Evolutionary conservation across 352 stramenopile species (phyloP).

Genomic region (Pythium brachiatum): DNA sequence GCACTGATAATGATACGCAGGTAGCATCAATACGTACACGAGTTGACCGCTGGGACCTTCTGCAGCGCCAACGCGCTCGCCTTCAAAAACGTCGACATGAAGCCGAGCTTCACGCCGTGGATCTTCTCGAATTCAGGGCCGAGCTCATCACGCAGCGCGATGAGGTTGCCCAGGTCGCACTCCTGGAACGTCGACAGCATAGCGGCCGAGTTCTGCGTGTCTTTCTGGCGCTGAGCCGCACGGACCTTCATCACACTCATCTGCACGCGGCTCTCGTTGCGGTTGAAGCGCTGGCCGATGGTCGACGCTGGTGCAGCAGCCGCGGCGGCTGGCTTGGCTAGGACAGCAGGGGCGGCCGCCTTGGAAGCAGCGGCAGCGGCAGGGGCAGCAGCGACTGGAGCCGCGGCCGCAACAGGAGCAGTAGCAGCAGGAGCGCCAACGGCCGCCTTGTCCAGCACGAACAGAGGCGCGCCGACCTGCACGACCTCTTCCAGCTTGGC

Average conservation of each 20-base stretch:
- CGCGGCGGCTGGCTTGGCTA: slow-evolving; percentile 24
- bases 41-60: slow-evolving; percentile 96
- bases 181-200: slow-evolving; percentile 99
- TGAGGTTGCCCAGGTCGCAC: slow-evolving; percentile 96
- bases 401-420: slow-evolving; percentile 14
- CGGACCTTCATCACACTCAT: slow-evolving; percentile 96
- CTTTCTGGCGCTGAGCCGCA: slow-evolving; percentile 95
- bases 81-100: slow-evolving; percentile 99
- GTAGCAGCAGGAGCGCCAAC: slow-evolving; percentile 14
- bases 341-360: slow-evolving; percentile 20
- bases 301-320: slow-evolving; percentile 16
- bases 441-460: slow-evolving; percentile 88
- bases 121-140: slow-evolving; percentile 95
- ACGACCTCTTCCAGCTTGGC: slow-evolving; percentile 96
- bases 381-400: slow-evolving; percentile 23
- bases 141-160: slow-evolving; percentile 90
- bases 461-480: slow-evolving; percentile 91
- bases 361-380: slow-evolving; percentile 21
- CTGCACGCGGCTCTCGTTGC: slow-evolving; percentile 84
- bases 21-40: slow-evolving; percentile 52
- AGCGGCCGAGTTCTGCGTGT: slow-evolving; percentile 97
- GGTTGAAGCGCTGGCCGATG: slow-evolving; percentile 36
- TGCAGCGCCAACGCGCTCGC: slow-evolving; percentile 91
- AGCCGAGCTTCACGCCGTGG: slow-evolving; percentile 97
- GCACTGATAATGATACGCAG: neutral